Evolutionary conservation across 2,329 filamentous ascomycete species (phyloP).

Genomic region (Fusarium sp.): DNA sequence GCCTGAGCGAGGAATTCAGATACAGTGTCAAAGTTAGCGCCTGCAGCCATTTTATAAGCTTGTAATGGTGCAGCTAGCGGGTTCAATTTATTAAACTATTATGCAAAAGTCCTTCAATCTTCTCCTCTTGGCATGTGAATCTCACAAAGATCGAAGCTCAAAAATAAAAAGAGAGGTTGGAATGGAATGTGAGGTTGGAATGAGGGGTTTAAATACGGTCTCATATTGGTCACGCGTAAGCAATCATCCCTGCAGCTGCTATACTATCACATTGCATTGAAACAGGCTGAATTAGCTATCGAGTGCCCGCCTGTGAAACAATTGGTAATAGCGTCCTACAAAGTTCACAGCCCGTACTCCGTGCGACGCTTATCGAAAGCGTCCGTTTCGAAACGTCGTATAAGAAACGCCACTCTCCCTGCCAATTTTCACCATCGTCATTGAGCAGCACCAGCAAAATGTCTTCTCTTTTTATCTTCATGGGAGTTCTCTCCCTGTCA

Average conservation of each 20-base stretch:
- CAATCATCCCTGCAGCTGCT: conserved; percentile 4
- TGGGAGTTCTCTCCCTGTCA: conserved; percentile 23
- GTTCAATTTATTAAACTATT: not conserved
- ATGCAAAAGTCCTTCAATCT: not conserved
- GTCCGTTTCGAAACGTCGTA: conserved; percentile 14
- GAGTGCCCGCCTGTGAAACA: not conserved
- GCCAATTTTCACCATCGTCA: not conserved
- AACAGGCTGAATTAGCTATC: conserved; percentile 1
- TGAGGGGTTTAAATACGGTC: conserved; percentile 33
- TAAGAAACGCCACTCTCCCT: conserved; percentile 23
- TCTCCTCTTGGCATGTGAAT: not conserved
- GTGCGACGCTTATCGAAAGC: conserved; percentile 8
- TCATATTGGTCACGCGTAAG: conserved; percentile 14
- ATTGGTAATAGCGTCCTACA: conserved; percentile 11
- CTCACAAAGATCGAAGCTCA: not conserved
- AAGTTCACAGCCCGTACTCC: conserved; percentile 8
- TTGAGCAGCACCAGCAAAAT: not conserved
- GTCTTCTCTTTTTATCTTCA: not conserved
- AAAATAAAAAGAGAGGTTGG: not conserved
- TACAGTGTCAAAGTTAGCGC: not conserved
- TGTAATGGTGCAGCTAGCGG: conserved; percentile 37
- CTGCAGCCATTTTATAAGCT: conserved; percentile 47
- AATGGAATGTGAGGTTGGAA: conserved; percentile 10
- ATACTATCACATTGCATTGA: conserved; percentile 1
- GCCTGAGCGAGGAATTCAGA: conserved; percentile 32